Base-by-base conservation (phyloP, 2,329 filamentous ascomycete genomes). In the Graphium sp. region DNA sequence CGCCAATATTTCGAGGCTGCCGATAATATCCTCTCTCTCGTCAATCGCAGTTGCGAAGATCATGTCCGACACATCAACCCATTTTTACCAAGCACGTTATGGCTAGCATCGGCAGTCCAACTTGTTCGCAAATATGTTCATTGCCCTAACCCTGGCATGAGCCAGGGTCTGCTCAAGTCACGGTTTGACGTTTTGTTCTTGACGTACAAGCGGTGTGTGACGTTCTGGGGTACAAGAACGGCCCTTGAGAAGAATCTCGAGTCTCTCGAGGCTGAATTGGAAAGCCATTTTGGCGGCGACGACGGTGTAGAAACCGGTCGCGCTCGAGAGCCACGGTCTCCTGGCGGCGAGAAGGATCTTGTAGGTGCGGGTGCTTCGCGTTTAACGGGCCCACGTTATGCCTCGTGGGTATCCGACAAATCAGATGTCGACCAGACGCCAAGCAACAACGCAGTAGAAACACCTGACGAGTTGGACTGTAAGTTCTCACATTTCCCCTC, bases 21-120 rank as follows among this genome's bases (percentile, higher is more conserved):
- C 4, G 41, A 46, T 28, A 39, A 42, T 26, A 42, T 48, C 21
- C 28, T 47, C 5, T 34, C 34, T 3, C 37, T 48, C 2, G 36
- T 46, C n/a, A 36, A 38, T 15, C 40, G 36, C 24, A 44, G 41
- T 34, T 36, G 35, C 10, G 37, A 39, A 2, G 37, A 44, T 13
- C 43, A 48, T 32, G 35, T 42, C 24, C 37, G 34, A 18, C 41
- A 44, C 32, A 40, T 49, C 17, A 49, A 48, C 29, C 46, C 47
- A 3, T 49, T 49, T 26, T 35, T 47, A 13, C 34, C 37, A 10
- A 49, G 39, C 36, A 48, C 45, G 2, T 38, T 47, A 4, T 50
- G 47, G 47, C 40, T 50, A 5, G 44, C 43, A 0, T 39, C 43
- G 1, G 45, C 46, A 1, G 41, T 43, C 3, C 46, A 49, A 28